Conservation (phyloP, 495 filamentous ascomycete species). For the Tuber microsphaerosporum region DNA sequence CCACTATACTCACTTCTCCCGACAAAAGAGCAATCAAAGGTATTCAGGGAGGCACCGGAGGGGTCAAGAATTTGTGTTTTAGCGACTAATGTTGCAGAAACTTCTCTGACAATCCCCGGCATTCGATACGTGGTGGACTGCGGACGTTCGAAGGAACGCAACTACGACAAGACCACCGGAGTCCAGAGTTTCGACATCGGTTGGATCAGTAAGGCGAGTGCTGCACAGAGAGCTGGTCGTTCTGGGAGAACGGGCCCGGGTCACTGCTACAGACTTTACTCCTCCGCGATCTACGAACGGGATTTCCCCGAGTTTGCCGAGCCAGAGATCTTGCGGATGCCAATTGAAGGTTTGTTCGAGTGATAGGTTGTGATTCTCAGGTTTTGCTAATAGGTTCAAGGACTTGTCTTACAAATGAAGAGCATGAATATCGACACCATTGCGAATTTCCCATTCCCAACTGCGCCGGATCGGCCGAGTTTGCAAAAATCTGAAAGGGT, state of each 20-base stretch:
- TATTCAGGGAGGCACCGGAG: slow-evolving; percentile 84
- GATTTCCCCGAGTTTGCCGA: slow-evolving; percentile 80
- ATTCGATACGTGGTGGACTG: slow-evolving; percentile 95
- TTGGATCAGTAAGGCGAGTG: slow-evolving; percentile 97
- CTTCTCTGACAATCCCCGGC: slow-evolving; percentile 89
- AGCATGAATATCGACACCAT: slow-evolving; percentile 88
- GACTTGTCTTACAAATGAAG: slow-evolving; percentile 88
- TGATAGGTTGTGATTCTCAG: slow-evolving; percentile 10
- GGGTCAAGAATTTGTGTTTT: slow-evolving; percentile 81
- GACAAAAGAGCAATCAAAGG: slow-evolving; percentile 80
- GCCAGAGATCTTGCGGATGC: slow-evolving; percentile 85
- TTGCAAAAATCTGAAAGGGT: slow-evolving; percentile 81
- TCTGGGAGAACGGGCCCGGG: slow-evolving; percentile 93
- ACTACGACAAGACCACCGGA: slow-evolving; percentile 72
- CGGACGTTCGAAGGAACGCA: slow-evolving; percentile 84
- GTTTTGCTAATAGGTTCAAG: slow-evolving; percentile 30
- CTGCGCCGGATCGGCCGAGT: slow-evolving; percentile 71
- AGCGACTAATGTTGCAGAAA: slow-evolving; percentile 96
- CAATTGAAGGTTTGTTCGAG: slow-evolving; percentile 60
- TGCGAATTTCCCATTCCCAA: slow-evolving; percentile 95
- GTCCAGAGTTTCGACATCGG: slow-evolving; percentile 92
- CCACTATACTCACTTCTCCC: slow-evolving; percentile 93
- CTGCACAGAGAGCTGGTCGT: slow-evolving; percentile 85
- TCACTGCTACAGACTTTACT: slow-evolving; percentile 91
- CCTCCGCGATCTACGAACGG: slow-evolving; percentile 84